phyloP scores from a whole-genome alignment of 352 stramenopile genomes.

The Pythium periplocum region DNA sequence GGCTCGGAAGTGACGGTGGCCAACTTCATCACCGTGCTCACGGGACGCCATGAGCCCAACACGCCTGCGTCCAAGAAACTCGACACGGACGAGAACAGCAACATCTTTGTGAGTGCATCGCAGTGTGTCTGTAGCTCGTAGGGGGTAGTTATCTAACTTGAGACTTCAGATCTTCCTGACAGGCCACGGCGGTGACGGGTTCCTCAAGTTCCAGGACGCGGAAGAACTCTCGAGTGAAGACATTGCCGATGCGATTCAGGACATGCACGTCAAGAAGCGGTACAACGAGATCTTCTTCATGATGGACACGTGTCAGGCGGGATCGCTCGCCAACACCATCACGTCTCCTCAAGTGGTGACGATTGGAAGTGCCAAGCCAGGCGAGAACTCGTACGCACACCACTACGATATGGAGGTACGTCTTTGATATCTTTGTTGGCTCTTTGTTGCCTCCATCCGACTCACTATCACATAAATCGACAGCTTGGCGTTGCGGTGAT shows the following conservation, averaged over 20 bases:
- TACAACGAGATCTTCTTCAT: slow-evolving; percentile 97
- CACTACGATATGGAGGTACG: slow-evolving; percentile 74
- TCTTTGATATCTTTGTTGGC: slow-evolving; percentile 1
- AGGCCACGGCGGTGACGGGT: slow-evolving; percentile 96
- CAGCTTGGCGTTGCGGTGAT: slow-evolving; percentile 80
- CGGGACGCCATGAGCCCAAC: slow-evolving; percentile 82
- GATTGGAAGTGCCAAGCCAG: slow-evolving; percentile 88
- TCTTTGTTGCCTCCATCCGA: background rate
- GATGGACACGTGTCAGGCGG: slow-evolving; percentile 97
- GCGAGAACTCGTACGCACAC: slow-evolving; percentile 95
- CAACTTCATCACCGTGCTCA: slow-evolving; percentile 95
- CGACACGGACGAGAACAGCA: slow-evolving; percentile 87
- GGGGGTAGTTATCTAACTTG: background rate
- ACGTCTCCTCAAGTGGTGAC: slow-evolving; percentile 89
- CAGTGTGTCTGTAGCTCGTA: slow-evolving; percentile 2
- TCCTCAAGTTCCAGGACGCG: slow-evolving; percentile 97
- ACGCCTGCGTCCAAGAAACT: slow-evolving; percentile 87
- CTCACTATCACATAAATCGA: too few relatives aligned
- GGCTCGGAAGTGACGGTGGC: slow-evolving; percentile 95
- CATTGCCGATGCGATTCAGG: slow-evolving; percentile 88
- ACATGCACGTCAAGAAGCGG: slow-evolving; percentile 92
- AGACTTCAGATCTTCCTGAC: slow-evolving; percentile 75
- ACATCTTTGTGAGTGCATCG: slow-evolving; percentile 63
- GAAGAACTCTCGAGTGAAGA: slow-evolving; percentile 96
- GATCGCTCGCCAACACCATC: slow-evolving; percentile 86